phyloP scores from a whole-genome alignment of 139 green algal species.

The Gonium pectorale region DNA sequence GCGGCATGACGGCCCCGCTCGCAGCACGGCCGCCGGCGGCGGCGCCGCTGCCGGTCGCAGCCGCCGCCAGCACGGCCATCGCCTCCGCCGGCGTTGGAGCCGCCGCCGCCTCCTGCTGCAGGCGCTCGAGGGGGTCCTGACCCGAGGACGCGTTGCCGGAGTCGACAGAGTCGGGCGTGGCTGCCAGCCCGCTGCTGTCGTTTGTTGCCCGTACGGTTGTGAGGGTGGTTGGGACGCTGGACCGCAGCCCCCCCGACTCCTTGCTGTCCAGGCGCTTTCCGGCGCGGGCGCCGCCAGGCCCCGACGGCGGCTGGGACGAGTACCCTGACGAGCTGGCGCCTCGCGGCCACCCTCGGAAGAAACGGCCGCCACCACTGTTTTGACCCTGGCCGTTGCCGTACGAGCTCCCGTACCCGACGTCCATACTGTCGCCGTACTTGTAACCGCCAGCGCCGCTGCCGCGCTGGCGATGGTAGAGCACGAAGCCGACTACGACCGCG shows the following conservation, averaged over 20 bases:
- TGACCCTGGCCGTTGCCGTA: neutral
- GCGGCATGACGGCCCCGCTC: too few species aligned
- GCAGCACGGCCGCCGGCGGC: neutral
- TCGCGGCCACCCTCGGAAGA: neutral
- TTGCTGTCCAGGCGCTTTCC: too few species aligned
- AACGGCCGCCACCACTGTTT: neutral
- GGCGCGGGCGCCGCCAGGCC: too few species aligned
- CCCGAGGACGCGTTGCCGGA: too few species aligned
- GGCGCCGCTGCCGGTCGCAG: neutral
- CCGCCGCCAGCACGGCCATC: constrained; percentile 23
- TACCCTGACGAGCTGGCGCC: neutral
- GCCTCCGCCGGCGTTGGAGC: constrained; percentile 2
- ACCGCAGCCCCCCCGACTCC: too few species aligned
- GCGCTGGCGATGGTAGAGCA: neutral
- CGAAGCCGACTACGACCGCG: neutral
- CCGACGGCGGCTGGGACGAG: neutral
- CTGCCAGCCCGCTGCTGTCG: neutral
- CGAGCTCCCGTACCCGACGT: neutral
- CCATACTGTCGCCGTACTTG: neutral
- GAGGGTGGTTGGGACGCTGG: too few species aligned
- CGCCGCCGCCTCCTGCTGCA: neutral
- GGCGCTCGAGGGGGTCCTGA: neutral
- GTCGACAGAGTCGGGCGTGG: neutral
- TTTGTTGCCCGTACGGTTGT: too few species aligned
- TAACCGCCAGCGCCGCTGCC: neutral